Percentiles rank a stretch among this genome's conserved stretches.
Evolutionary conservation across 2,329 filamentous ascomycete species (phyloP).

Genomic region (Colletotrichum caudatum): DNA sequence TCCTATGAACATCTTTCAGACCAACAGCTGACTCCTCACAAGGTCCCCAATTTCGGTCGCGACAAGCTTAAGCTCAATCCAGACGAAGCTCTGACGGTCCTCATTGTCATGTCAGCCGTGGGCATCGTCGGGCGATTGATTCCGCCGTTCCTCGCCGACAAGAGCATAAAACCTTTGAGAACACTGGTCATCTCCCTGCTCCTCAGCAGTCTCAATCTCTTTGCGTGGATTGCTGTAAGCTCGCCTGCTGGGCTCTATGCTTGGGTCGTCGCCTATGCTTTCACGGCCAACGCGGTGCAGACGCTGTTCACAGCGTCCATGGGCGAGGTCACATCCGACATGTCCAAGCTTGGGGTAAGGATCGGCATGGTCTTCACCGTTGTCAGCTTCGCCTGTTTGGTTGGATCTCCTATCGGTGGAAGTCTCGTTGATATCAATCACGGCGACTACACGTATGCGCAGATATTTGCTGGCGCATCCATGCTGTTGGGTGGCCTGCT

Average conservation of each 20-base stretch:
- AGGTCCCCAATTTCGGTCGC: conserved; percentile 33
- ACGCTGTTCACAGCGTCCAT: conserved; percentile 55
- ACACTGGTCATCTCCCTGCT: conserved; percentile 38
- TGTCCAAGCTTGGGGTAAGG: conserved; percentile 55
- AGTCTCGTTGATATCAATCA: conserved; percentile 54
- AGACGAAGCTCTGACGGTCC: conserved; percentile 35
- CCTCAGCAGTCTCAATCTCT: conserved; percentile 33
- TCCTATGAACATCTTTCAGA: not conserved
- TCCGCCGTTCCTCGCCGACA: conserved; percentile 42
- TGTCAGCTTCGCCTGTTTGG: conserved; percentile 53
- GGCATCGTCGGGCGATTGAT: conserved; percentile 42
- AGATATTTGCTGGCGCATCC: conserved; percentile 29
- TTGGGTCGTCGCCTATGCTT: conserved; percentile 46
- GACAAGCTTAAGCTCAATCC: conserved; percentile 5
- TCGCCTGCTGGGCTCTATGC: conserved; percentile 50
- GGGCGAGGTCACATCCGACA: conserved; percentile 53
- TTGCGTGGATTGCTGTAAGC: conserved; percentile 53
- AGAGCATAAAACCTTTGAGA: conserved; percentile 41
- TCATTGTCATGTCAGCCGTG: conserved; percentile 42
- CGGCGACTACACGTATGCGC: conserved; percentile 26
- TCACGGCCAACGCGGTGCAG: conserved; percentile 55
- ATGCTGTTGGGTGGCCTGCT: conserved; percentile 34
- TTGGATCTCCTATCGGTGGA: conserved; percentile 56
- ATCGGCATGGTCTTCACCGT: conserved; percentile 58
- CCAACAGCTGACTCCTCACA: not conserved